These are phyloP conservation scores for Penicillium expansum DNA, from an alignment of 2,329 filamentous ascomycete genomes.

Conservation along the genomic window DNA sequence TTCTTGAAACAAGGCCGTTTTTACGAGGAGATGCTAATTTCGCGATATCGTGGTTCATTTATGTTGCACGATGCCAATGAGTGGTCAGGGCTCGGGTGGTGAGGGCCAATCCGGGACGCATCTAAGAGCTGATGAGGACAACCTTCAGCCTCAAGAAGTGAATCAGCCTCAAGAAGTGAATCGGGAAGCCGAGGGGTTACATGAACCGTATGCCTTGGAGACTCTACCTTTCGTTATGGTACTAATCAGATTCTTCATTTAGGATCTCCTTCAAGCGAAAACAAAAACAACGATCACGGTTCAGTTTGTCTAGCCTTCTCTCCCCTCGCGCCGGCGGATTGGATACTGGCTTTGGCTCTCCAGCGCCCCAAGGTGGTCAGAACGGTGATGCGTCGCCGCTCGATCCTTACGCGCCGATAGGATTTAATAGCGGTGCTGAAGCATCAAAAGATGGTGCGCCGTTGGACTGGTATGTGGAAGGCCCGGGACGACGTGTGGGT, in stretches of 20 bases:
- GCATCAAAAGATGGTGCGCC: conserved; percentile 42
- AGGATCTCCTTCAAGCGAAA: conserved; percentile 47
- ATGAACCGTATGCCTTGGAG: conserved; percentile 34
- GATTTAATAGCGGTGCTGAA: conserved; percentile 26
- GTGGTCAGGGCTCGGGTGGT: conserved; percentile 17
- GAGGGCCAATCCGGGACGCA: conserved; percentile 13
- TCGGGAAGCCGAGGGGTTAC: conserved; percentile 29
- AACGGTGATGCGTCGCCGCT: conserved; percentile 29
- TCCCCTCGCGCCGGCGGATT: conserved; percentile 30
- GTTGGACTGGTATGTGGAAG: conserved; percentile 84
- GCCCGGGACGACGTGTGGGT: conserved; percentile 81
- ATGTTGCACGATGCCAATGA: conserved; percentile 29
- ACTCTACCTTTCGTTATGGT: neutral
- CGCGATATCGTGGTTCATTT: conserved; percentile 17
- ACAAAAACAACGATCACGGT: conserved; percentile 39
- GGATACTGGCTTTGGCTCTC: conserved; percentile 24
- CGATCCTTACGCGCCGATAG: conserved; percentile 21
- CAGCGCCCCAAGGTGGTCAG: conserved; percentile 27
- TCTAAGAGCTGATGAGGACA: conserved; percentile 11
- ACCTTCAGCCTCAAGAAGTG: conserved; percentile 18
- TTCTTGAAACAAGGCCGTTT: conserved; percentile 7
- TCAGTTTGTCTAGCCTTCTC: conserved; percentile 43
- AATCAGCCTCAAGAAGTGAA: conserved; percentile 21
- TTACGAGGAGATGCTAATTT: conserved; percentile 18
- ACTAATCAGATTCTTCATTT: conserved; percentile 4